Base-by-base conservation (phyloP, 345 rosid genomes). In the Camelina neglecta region DNA sequence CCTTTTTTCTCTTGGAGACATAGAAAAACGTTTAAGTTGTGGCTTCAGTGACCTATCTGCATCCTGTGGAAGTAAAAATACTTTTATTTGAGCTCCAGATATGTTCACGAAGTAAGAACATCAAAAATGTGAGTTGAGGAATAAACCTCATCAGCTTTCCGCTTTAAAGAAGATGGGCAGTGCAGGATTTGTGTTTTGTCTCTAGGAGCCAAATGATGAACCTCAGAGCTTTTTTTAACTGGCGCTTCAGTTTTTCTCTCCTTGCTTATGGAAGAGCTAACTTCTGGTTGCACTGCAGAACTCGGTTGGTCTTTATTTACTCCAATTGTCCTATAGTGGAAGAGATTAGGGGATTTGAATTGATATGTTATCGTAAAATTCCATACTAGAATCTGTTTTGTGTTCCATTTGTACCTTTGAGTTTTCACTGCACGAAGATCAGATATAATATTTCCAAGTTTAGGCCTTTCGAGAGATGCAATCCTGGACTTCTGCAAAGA, bases 1-100 rank as follows among this genome's bases (percentile, higher is more conserved):
- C 99, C 98, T 86, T 86, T 64, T 87, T 82, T 83, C 84, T 44
- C 62, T 85, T 6, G 90, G 94, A 71, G 87, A 75, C 64, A 55
- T 79, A 47, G 92, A 88, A 61, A 84, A 76, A 23, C 86, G 89
- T 81, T 92, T 93, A 21, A 58, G 83, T 42, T 72, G 81, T 56
- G 89, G 84, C 78, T 77, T 83, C 81, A 80, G 7, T 53, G 82
- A 72, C 53, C 68, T 74, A 74, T 80, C 76, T 66, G 86, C 71
- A 58, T 80, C 86, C 99, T 92, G 84, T 60, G 69, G 60, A 75
- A 61, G 16, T 11, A 44, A 11, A 45, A 24, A 59, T 18, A 18
- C 21, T 45, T 26, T 8, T n/a, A 1, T 10, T 51, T 10, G 26
- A 21, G 50, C 51, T 74, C 45, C 31, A 65, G 18, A 64, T 36